Percentiles rank a stretch among this genome's conserved stretches.
phyloP scores from a whole-genome alignment of 139 green algal genomes.

The Pleodorina starrii region DNA sequence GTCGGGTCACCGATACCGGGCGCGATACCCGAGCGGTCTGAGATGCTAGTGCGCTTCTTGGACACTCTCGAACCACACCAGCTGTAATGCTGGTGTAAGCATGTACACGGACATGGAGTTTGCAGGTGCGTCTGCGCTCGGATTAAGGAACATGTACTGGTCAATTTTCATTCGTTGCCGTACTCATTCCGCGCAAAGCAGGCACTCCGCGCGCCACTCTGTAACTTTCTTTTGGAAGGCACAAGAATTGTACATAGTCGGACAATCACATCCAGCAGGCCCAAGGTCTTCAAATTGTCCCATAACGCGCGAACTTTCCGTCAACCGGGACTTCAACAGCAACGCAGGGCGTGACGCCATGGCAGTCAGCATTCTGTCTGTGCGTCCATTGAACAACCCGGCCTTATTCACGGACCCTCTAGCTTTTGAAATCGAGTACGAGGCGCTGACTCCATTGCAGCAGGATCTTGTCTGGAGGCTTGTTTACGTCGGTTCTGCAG shows the following conservation, averaged over 20 bases:
- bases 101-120: too few species aligned
- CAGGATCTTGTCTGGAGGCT: conserved; percentile 97
- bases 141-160: too few species aligned
- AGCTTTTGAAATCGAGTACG: conserved; percentile 97
- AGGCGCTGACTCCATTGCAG: conserved; percentile 85
- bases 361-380: conserved; percentile 89
- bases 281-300: too few species aligned
- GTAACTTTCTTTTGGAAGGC: not conserved
- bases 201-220: not conserved
- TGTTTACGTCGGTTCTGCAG: conserved; percentile 96
- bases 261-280: too few species aligned
- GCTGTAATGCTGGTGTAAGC: too few species aligned
- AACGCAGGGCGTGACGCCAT: conserved; percentile 68
- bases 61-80: not conserved
- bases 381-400: conserved; percentile 92
- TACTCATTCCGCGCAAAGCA: conserved; percentile 23
- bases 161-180: too few species aligned
- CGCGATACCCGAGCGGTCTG: not conserved
- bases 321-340: too few species aligned
- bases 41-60: conserved; percentile 29
- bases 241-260: too few species aligned
- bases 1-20: not conserved
- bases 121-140: too few species aligned
- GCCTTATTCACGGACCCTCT: conserved; percentile 84
- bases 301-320: too few species aligned